Evolutionary conservation across 441 rosid species (phyloP).

Genomic region (Mallotus japonicus): DNA sequence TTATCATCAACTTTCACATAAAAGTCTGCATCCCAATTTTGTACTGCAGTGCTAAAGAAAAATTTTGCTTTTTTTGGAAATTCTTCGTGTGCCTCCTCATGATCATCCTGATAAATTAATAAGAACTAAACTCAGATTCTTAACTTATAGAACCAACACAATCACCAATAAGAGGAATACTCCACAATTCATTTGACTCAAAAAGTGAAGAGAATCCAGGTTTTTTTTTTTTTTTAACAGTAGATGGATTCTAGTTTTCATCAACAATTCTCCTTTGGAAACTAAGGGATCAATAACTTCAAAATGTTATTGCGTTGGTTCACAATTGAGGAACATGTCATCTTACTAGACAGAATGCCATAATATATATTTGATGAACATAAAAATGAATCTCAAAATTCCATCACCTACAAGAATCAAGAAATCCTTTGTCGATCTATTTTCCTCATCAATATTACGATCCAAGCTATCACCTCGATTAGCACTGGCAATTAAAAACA

Average conservation of each 20-base stretch:
- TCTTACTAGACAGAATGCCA: background rate
- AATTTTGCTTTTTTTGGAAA: constrained; percentile 80
- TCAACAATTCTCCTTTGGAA: background rate
- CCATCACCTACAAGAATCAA: constrained; percentile 68
- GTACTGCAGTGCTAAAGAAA: constrained; percentile 84
- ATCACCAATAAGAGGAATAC: constrained; percentile 7
- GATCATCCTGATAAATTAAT: constrained; percentile 58
- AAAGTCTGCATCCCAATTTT: constrained; percentile 94
- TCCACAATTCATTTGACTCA: too few relatives aligned
- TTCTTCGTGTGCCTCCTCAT: constrained; percentile 92
- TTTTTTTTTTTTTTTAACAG: background rate
- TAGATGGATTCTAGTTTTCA: constrained; percentile 14
- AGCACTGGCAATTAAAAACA: constrained; percentile 56
- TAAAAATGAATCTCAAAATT: constrained; percentile 15
- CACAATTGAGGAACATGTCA: background rate
- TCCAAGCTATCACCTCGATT: constrained; percentile 95
- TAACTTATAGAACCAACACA: constrained; percentile 8
- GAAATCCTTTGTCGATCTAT: constrained; percentile 66
- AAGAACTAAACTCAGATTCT: constrained; percentile 19
- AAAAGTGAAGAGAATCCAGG: too few relatives aligned
- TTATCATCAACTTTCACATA: constrained; percentile 87
- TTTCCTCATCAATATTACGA: constrained; percentile 73
- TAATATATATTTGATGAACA: background rate
- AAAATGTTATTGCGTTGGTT: constrained; percentile 4
- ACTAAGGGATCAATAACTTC: background rate